Base-by-base conservation (phyloP, 768 basidiomycete genomes). In the Boletus rubescentipes region DNA sequence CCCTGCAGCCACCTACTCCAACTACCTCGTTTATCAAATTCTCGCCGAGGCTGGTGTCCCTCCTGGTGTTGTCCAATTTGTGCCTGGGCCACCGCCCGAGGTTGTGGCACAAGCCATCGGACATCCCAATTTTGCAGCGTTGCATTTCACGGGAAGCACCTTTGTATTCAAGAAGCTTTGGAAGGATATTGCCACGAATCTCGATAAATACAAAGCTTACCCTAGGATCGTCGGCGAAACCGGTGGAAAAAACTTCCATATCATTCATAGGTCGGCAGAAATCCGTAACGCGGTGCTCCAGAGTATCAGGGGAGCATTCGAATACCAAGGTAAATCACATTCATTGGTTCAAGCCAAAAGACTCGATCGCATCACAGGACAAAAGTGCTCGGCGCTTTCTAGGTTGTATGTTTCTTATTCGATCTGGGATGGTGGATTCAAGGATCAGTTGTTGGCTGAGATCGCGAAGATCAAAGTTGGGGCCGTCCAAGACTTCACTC, bases 221-320 rank as follows among this genome's bases (percentile, higher is more conserved):
- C 97, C 97, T 1, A 81, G 96, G 66, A 89, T 99, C 59, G 95
- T 99, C 8, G 97, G 97, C 26, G 96, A 98, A 79, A 98, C 96
- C 9, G 93, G 93, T 29, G 96, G 97, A 53, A 99, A 98, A 81
- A 99, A 99, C 79, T 98, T 95, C 79, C 97, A 98, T 73, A 60
- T 99, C 42, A 77, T 98, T 45, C 97, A 98, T 72, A 77, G 81
- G 49, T 87, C 85, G 14, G 96, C 95, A 35, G 91, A 97, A 62
- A 73, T 97, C 49, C 78, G 77, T 68, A 95, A 94, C 60, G 92
- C 95, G n/a, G 97, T 91, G 46, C 60, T 90, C 43, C 96, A 98
- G 75, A 83, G 79, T 47, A 81, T 98, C 56, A 81, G 97, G 51
- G 90, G 80, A 16, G 94, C 88, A 2, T 98, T 96, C 71, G 97